Base-by-base conservation (phyloP, 2,329 filamentous ascomycete species). In the Chrysoporthe deuterocubensis region DNA sequence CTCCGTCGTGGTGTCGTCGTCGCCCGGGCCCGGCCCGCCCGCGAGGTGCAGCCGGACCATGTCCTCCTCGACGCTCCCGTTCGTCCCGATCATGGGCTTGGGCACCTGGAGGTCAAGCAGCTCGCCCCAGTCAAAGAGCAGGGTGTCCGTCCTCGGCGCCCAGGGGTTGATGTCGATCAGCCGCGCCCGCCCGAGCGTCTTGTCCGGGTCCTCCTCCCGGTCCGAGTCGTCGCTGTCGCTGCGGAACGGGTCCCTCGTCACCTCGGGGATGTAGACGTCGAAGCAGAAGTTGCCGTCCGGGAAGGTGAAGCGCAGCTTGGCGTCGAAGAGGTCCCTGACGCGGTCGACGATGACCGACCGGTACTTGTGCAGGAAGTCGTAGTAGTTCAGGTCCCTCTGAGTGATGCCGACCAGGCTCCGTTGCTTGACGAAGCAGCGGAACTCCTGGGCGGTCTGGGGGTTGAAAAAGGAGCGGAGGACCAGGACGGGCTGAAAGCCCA, bases 141-240 rank as follows among this genome's bases (percentile, higher is more conserved):
- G 79, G 4, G 92, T 91, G 80, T 99, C 96, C 0, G 96, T 99
- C 69, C 93, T 85, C 54, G 89, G 87, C 0, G 95, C 95, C 93
- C 95, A 99, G 0, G 96, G 93, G 75, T 98, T 98, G 75, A 99
- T 92, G 76, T 99, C 96, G 61, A 99, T 90, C 13, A 99, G 83
- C 81, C 94, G 92, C 2, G 96, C 92, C 60, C 88, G 85, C 61
- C 92, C 88, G 66, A 96, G 86, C 1, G 91, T 76, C 2, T 89
- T 67, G 14, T 69, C 69, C 81, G 68, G 85, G 80, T 66, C 74
- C 48, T 78, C 75, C 42, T 78, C 74, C 42, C 78, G 83, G 40
- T 84, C 84, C 37, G 81, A 77, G 16, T 89, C 78, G 18, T 78
- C 71, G 78, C 74, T 72, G 46, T 77, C 75, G 9, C 21, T 50